These are phyloP conservation scores for Ophiostoma quercus DNA, from an alignment of 2,329 filamentous ascomycete species.

Conservation along the genomic window DNA sequence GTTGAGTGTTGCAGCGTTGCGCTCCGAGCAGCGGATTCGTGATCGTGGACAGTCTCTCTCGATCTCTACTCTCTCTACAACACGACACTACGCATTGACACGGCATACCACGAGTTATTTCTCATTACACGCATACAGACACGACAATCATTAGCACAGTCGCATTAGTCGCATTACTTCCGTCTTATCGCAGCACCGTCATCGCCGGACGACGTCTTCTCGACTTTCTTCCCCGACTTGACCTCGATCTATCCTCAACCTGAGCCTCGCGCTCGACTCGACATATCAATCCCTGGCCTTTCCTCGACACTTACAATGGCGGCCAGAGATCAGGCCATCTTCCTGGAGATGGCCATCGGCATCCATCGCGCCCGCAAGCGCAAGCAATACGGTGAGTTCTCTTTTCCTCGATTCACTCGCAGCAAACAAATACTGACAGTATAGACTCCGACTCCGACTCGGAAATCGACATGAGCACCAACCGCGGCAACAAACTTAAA, in stretches of 20 bases:
- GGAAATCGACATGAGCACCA: constrained; percentile 62
- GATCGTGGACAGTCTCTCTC: not conserved
- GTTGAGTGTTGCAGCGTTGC: not conserved
- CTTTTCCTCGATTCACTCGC: too few species aligned
- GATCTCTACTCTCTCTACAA: not conserved
- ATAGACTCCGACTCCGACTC: constrained; percentile 74
- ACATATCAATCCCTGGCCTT: not conserved
- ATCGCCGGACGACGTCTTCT: not conserved
- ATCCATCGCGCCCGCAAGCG: constrained; percentile 29
- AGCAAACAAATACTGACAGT: constrained; percentile 19
- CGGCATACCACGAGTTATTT: not conserved
- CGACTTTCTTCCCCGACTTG: not conserved
- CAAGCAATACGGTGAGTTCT: constrained; percentile 27
- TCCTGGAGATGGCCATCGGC: constrained; percentile 27
- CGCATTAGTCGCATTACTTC: not conserved
- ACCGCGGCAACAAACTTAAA: constrained; percentile 75
- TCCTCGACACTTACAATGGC: constrained; percentile 22
- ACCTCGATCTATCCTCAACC: too few species aligned
- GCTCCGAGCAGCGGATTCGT: not conserved
- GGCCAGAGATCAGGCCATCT: constrained; percentile 27
- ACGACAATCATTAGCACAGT: not conserved
- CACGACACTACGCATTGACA: not conserved
- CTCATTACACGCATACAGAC: not conserved
- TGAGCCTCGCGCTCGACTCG: not conserved
- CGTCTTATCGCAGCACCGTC: not conserved